Percentiles rank a stretch among this genome's conserved stretches.
These are phyloP conservation scores for Cardiospermum halicacabum DNA, from an alignment of 345 rosid genomes.

Conservation along the genomic window DNA sequence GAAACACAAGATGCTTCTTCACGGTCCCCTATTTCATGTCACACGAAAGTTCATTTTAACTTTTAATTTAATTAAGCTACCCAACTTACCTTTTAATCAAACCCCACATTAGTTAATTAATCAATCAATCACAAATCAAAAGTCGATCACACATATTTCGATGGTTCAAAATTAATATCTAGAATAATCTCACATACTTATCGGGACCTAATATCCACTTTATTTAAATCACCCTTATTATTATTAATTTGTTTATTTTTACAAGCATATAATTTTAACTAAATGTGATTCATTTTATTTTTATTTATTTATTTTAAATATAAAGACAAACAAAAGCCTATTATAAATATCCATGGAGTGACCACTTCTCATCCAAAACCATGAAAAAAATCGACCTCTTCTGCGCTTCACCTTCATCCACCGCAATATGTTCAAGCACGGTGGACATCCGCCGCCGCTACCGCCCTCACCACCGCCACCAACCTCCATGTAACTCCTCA, in stretches of 20 bases:
- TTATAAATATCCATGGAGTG: too few relatives aligned
- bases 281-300: too few relatives aligned
- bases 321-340: too few relatives aligned
- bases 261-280: too few relatives aligned
- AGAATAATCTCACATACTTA: conserved; percentile 22
- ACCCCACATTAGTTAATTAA: conserved; percentile 6
- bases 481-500: conserved; percentile 36
- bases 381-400: conserved; percentile 72
- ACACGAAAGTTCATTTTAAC: background rate
- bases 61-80: too few relatives aligned
- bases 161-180: conserved; percentile 20
- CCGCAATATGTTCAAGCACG: conserved; percentile 57
- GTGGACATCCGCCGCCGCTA: conserved; percentile 43
- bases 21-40: conserved; percentile 17
- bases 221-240: too few relatives aligned
- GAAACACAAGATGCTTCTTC: background rate
- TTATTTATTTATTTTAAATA: too few relatives aligned
- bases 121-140: conserved; percentile 6
- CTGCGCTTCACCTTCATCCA: conserved; percentile 81
- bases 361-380: conserved; percentile 12
- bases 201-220: too few relatives aligned
- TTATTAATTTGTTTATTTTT: too few relatives aligned
- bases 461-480: conserved; percentile 32
- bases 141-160: conserved; percentile 22
- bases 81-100: conserved; percentile 15